Evolutionary conservation across 495 filamentous ascomycete genomes (phyloP).

Genomic region (Aspergillus diversus): DNA sequence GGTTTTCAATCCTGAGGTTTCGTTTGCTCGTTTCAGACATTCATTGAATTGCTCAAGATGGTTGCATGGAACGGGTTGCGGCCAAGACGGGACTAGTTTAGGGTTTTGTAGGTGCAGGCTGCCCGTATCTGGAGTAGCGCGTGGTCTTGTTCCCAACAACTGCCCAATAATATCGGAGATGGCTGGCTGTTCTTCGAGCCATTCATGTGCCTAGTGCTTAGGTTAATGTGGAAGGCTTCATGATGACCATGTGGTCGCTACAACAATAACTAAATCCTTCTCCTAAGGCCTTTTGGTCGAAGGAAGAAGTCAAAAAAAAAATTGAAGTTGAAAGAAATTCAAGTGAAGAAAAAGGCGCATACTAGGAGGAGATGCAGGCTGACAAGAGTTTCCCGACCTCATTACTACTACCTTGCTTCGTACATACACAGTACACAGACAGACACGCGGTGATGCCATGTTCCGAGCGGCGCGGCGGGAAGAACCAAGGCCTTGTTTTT

Average conservation of each 20-base stretch:
- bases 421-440: neutral
- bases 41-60: too few relatives aligned
- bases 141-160: too few relatives aligned
- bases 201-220: constrained; percentile 1
- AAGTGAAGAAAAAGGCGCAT: neutral
- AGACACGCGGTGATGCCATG: neutral
- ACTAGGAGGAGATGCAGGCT: neutral
- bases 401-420: neutral
- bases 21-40: neutral
- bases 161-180: neutral
- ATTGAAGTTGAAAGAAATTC: neutral
- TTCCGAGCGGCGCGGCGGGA: constrained; percentile 9
- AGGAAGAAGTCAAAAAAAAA: neutral
- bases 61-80: too few relatives aligned
- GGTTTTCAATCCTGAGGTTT: constrained; percentile 4
- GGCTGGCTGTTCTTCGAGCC: neutral
- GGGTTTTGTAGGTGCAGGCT: too few relatives aligned
- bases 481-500: constrained; percentile 1
- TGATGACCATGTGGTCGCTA: constrained; percentile 3
- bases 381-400: neutral
- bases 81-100: too few relatives aligned
- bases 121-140: too few relatives aligned
- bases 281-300: neutral
- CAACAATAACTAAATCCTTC: neutral
- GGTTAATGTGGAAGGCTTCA: constrained; percentile 1